Evolutionary conservation across 2,329 filamentous ascomycete species (phyloP), one percentile per base, ranked within the genome.

Genomic region (Dendryphion nanum): DNA sequence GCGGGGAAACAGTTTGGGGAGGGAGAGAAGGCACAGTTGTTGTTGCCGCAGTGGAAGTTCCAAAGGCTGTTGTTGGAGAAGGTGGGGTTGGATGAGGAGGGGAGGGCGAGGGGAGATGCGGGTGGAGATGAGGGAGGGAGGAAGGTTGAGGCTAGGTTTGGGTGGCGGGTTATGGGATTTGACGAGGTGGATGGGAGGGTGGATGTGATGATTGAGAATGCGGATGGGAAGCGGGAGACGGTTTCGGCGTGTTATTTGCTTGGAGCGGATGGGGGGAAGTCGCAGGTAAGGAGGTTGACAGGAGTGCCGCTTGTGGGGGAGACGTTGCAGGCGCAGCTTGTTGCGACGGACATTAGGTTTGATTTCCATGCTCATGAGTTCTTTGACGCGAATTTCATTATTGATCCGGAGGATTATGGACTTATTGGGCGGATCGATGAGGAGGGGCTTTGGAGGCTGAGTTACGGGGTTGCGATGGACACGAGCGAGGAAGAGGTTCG

Each of bases 381-480:
- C 54, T 55, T 55, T 31, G 64, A 67, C 18, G 66, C 61, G 5
- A 70, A 71, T 23, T 71, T 70, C 47, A 52, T 69, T 42, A 52
- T 67, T 4, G 66, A 69, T 33, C 48, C 52, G 0, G 35, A 54
- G n/a, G 37, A 68, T 40, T 70, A 66, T 42, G 65, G 64, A 2
- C 48, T 69, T 23, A 55, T 69, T 14, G 61, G 62, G 1, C 50
- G 55, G 1, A 67, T 67, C 14, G 53, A 53, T 8, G 45, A 58
- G 12, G 47, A 53, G 1, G 64, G 62, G 0, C 41, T 71, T 3
- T 72, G 69, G 69, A 53, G 69, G 17, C 63, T 70, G 1, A 64
- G 60, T 5, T 71, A 69, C 33, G 68, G 69, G 5, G 63, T 67
- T 12, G 49, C 62, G 2, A 43, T 47, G 0, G 57, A 51, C 2